These are phyloP conservation scores for Cornus florida DNA, from an alignment of 148 eudicot species.

Conservation along the genomic window DNA sequence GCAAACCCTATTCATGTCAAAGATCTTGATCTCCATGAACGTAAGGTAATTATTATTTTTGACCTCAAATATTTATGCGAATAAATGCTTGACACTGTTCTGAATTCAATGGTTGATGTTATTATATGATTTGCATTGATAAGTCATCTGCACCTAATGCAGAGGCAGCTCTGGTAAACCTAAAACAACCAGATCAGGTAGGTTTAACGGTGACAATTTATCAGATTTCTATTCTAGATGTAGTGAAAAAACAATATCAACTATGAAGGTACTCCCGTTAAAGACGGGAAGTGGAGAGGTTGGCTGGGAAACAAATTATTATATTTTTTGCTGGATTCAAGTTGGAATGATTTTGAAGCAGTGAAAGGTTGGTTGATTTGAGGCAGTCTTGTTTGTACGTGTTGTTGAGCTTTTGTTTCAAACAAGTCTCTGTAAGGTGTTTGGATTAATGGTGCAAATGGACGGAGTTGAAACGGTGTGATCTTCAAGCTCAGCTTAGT, in stretches of 20 bases:
- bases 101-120: neutral
- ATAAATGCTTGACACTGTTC: neutral
- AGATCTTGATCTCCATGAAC: conserved; percentile 94
- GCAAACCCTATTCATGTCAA: conserved; percentile 83
- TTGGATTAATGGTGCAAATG: too few relatives aligned
- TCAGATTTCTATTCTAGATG: neutral
- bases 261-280: neutral
- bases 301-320: too few relatives aligned
- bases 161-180: conserved; percentile 64
- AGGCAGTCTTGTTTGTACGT: too few relatives aligned
- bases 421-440: too few relatives aligned
- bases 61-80: neutral
- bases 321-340: too few relatives aligned
- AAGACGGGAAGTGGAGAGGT: too few relatives aligned
- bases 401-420: too few relatives aligned
- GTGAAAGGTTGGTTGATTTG: too few relatives aligned
- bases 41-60: conserved; percentile 58
- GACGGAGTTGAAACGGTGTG: too few relatives aligned
- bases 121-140: conserved; percentile 75
- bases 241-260: neutral
- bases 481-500: too few relatives aligned
- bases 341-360: too few relatives aligned
- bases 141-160: conserved; percentile 86
- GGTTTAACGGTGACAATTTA: neutral
- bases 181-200: conserved; percentile 94